These are phyloP conservation scores for Phylloboletellus chloephorus DNA, from an alignment of 1,284 basidiomycete genomes.

Conservation along the genomic window DNA sequence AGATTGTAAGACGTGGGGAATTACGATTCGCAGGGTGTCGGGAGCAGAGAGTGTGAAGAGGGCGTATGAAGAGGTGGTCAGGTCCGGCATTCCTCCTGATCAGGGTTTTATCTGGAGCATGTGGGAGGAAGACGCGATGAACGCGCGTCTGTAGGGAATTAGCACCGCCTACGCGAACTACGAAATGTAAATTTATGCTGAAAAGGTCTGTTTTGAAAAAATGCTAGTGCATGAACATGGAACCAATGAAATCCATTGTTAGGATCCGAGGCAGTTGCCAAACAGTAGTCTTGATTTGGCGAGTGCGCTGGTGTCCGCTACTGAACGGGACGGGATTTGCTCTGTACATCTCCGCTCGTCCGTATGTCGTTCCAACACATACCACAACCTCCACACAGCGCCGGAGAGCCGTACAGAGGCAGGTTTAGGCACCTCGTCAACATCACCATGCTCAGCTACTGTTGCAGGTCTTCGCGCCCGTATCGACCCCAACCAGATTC, in stretches of 20 bases:
- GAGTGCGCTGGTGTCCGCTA: too few relatives aligned
- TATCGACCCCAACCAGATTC: slow-evolving; percentile 89
- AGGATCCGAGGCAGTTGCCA: slow-evolving; percentile 12
- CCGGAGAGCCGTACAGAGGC: slow-evolving; percentile 66
- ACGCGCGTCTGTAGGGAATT: slow-evolving; percentile 16
- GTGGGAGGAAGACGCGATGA: slow-evolving; percentile 39
- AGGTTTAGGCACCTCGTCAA: slow-evolving; percentile 8
- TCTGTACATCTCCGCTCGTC: not conserved
- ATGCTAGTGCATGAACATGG: not conserved
- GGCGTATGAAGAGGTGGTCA: slow-evolving; percentile 43
- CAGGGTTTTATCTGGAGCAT: slow-evolving; percentile 57
- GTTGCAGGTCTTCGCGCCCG: slow-evolving; percentile 66
- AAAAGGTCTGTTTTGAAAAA: too few relatives aligned
- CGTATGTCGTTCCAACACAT: slow-evolving; percentile 36
- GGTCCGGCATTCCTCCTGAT: slow-evolving; percentile 45
- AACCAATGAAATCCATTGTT: slow-evolving; percentile 1
- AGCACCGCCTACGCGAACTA: not conserved
- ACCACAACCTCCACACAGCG: slow-evolving; percentile 77
- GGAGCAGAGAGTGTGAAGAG: slow-evolving; percentile 43
- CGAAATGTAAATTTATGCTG: too few relatives aligned
- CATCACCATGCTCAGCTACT: slow-evolving; percentile 4
- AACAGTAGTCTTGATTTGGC: slow-evolving; percentile 18
- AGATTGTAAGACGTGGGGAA: slow-evolving; percentile 48
- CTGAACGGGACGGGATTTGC: slow-evolving; percentile 1
- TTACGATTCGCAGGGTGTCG: slow-evolving; percentile 42